Evolutionary conservation across 1,284 basidiomycete species (phyloP).

Genomic region (Ceratobasidium sp.): DNA sequence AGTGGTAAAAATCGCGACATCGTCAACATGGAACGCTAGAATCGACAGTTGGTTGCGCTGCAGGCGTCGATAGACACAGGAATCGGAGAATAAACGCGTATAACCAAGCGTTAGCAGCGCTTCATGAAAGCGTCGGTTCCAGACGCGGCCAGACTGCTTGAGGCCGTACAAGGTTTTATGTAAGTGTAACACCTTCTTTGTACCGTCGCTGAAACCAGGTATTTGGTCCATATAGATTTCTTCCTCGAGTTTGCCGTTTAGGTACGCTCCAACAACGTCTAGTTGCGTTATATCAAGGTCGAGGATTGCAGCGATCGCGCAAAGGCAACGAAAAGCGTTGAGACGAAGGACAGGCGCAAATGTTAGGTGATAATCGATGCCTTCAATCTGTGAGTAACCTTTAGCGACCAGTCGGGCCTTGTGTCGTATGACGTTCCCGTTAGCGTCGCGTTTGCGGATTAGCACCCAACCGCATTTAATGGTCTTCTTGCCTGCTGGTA

Average conservation of each 20-base stretch:
- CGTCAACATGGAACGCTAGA: constrained; percentile 18
- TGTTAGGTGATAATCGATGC: constrained; percentile 25
- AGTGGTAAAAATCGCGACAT: constrained; percentile 18
- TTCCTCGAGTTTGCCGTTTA: constrained; percentile 54
- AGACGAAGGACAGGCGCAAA: constrained; percentile 22
- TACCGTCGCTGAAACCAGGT: constrained; percentile 17
- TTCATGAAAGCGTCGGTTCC: constrained; percentile 4
- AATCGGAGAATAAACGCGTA: constrained; percentile 12
- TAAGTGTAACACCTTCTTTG: not conserved
- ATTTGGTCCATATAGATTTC: constrained; percentile 55
- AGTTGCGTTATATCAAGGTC: constrained; percentile 56
- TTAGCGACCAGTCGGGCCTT: constrained; percentile 13
- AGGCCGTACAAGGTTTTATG: constrained; percentile 15
- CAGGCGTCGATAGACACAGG: constrained; percentile 5
- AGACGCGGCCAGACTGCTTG: constrained; percentile 17
- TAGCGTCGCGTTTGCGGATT: constrained; percentile 5
- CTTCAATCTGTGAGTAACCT: constrained; percentile 17
- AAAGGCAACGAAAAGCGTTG: constrained; percentile 9
- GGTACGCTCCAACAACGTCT: constrained; percentile 57
- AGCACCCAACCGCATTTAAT: constrained; percentile 26
- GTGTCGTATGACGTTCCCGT: constrained; percentile 6
- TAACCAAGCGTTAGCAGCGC: constrained; percentile 15
- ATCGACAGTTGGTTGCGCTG: not conserved
- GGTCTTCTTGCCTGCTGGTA: constrained; percentile 17
- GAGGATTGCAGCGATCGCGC: constrained; percentile 58